A percentile compares a stretch with the other conserved stretches of the same genome.
Conservation (phyloP, 2,329 filamentous ascomycete genomes). For the Penicillium paneum region DNA sequence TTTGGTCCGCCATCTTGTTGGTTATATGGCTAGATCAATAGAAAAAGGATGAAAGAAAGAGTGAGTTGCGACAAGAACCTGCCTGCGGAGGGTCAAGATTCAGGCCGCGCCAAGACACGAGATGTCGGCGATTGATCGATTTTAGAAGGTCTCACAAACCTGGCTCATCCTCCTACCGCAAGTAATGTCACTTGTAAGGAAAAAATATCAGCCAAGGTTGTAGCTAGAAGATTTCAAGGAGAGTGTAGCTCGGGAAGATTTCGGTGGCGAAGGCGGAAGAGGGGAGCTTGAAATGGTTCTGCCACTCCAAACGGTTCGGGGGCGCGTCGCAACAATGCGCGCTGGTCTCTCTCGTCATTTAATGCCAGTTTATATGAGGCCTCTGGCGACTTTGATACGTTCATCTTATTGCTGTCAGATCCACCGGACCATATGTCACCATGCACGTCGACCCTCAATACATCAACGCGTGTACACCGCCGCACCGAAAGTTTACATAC, state of each 20-base stretch:
- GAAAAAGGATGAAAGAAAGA: conserved; percentile 17
- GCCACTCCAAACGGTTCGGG: conserved; percentile 13
- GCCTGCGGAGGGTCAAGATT: conserved; percentile 33
- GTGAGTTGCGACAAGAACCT: conserved; percentile 28
- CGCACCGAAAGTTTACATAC: conserved; percentile 11
- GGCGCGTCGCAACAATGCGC: conserved; percentile 25
- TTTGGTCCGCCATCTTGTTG: conserved; percentile 64
- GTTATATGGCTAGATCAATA: conserved; percentile 12
- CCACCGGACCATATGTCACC: conserved; percentile 31
- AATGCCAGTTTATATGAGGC: conserved; percentile 4
- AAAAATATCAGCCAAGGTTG: conserved; percentile 30
- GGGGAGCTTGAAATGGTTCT: conserved; percentile 23
- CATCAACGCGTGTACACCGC: conserved; percentile 17
- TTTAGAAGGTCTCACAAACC: conserved; percentile 35
- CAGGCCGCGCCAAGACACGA: conserved; percentile 32
- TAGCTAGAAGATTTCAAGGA: conserved; percentile 20
- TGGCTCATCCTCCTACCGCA: conserved; percentile 37
- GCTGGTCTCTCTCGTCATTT: conserved; percentile 15
- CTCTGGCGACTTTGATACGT: neutral
- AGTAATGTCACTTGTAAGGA: conserved; percentile 26
- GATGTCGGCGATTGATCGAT: conserved; percentile 21
- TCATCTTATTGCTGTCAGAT: conserved; percentile 19
- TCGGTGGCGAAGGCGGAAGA: conserved; percentile 38
- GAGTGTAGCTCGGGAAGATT: conserved; percentile 34
- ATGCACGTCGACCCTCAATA: conserved; percentile 26